These are phyloP conservation scores for Sporothrix brunneoviolacea DNA, from an alignment of 2,329 filamentous ascomycete species.

Conservation along the genomic window DNA sequence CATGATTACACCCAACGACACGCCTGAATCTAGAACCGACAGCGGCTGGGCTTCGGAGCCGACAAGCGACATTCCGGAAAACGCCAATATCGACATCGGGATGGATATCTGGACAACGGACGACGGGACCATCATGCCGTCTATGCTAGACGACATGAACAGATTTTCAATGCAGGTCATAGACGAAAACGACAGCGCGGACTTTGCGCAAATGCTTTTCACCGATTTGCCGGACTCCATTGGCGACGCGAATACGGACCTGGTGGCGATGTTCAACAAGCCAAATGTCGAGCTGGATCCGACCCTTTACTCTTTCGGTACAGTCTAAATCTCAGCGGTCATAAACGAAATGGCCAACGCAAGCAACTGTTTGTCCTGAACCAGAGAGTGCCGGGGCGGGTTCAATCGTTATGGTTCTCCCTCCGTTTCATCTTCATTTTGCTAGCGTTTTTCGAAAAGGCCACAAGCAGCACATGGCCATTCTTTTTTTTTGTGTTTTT, in stretches of 20 bases:
- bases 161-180: slow-evolving; percentile 27
- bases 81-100: slow-evolving; percentile 46
- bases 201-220: slow-evolving; percentile 15
- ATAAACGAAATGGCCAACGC: too few relatives aligned
- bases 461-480: too few relatives aligned
- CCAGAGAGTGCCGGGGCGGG: too few relatives aligned
- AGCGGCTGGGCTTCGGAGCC: slow-evolving; percentile 49
- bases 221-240: slow-evolving; percentile 33
- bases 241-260: slow-evolving; percentile 26
- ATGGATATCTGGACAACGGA: slow-evolving; percentile 42
- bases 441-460: too few relatives aligned
- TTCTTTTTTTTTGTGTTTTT: too few relatives aligned
- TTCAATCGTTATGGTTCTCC: too few relatives aligned
- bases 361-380: too few relatives aligned
- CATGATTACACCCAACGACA: slow-evolving; percentile 54
- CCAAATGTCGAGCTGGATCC: slow-evolving; percentile 44
- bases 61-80: slow-evolving; percentile 56
- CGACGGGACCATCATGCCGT: slow-evolving; percentile 36
- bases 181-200: slow-evolving; percentile 20
- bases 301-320: slow-evolving; percentile 27
- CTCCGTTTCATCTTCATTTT: too few relatives aligned
- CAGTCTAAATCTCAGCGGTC: neutral
- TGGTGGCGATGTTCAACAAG: slow-evolving; percentile 44
- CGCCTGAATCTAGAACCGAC: slow-evolving; percentile 58
- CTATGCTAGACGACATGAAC: slow-evolving; percentile 35